Evolutionary conservation across 1,139 yeast genomes (phyloP).

Genomic region (Diutina catenulata): DNA sequence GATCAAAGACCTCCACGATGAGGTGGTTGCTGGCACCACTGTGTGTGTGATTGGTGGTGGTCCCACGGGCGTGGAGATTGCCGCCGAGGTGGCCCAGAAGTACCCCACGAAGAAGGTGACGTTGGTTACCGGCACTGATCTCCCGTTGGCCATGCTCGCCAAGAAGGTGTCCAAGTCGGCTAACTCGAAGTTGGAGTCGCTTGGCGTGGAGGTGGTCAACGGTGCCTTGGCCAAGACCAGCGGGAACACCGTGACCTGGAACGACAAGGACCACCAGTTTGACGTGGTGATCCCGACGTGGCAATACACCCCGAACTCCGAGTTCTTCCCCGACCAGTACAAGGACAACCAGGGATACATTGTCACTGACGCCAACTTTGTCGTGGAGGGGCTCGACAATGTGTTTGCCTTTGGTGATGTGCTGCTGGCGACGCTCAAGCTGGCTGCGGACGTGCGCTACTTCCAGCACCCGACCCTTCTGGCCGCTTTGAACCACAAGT

Average conservation of each 20-base stretch:
- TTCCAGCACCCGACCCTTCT: conserved; percentile 14
- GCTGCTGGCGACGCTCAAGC: conserved; percentile 13
- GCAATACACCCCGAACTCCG: conserved; percentile 16
- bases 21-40: conserved; percentile 13
- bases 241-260: conserved; percentile 6
- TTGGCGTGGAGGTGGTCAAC: conserved; percentile 19
- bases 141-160: conserved; percentile 15
- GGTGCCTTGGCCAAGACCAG: conserved; percentile 9
- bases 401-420: conserved; percentile 26
- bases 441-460: conserved; percentile 17
- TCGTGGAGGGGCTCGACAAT: conserved; percentile 14
- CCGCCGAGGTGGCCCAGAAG: conserved; percentile 21
- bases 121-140: conserved; percentile 17
- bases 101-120: conserved; percentile 14
- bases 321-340: conserved; percentile 11
- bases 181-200: conserved; percentile 12
- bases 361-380: conserved; percentile 15
- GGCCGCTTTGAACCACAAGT: conserved; percentile 1
- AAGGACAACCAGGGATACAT: conserved; percentile 15
- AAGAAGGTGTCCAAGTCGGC: conserved; percentile 8
- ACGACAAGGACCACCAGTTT: conserved; percentile 11
- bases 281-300: conserved; percentile 19
- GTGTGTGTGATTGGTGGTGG: conserved; percentile 31
- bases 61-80: conserved; percentile 28
- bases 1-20: conserved; percentile 6